Evolutionary conservation across 2,329 filamentous ascomycete species (phyloP).

Genomic region (Trichoderma atroviride): DNA sequence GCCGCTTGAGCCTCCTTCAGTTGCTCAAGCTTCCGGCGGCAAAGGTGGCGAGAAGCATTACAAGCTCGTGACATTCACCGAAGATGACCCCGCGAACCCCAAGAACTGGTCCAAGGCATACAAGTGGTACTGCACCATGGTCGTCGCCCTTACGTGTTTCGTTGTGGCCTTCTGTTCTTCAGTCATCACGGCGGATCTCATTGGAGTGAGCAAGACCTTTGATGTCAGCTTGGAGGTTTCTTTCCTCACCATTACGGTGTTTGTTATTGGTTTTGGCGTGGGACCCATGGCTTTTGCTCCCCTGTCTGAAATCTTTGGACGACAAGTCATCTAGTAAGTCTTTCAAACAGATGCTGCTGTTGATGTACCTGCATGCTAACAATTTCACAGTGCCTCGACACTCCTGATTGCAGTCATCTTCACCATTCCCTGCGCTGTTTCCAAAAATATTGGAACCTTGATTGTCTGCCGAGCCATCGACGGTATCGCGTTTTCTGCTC

Average conservation of each 20-base stretch:
- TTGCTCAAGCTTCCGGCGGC: constrained; percentile 29
- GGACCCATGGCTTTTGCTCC: constrained; percentile 82
- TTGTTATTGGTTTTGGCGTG: constrained; percentile 80
- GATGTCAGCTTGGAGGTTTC: constrained; percentile 71
- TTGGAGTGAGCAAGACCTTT: constrained; percentile 65
- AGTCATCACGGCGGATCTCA: constrained; percentile 77
- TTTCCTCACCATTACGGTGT: constrained; percentile 72
- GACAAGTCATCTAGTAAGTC: constrained; percentile 67
- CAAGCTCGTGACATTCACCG: constrained; percentile 65
- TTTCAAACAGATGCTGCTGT: background rate
- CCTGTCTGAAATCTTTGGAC: constrained; percentile 73
- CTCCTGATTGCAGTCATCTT: constrained; percentile 74
- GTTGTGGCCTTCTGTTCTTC: constrained; percentile 72
- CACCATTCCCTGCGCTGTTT: constrained; percentile 76
- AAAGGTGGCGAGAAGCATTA: constrained; percentile 39
- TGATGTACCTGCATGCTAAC: constrained; percentile 24
- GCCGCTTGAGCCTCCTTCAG: constrained; percentile 36
- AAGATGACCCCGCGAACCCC: constrained; percentile 74
- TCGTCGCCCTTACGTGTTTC: constrained; percentile 76
- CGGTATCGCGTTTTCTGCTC: constrained; percentile 81
- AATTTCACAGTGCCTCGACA: constrained; percentile 53
- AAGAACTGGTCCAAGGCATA: constrained; percentile 81
- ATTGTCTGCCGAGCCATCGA: constrained; percentile 77
- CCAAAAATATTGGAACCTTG: constrained; percentile 75
- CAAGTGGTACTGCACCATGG: constrained; percentile 87